Percentiles rank a stretch among this genome's conserved stretches.
These are phyloP conservation scores for Quercus mongolica DNA, from an alignment of 306 rosid species.

Conservation along the genomic window DNA sequence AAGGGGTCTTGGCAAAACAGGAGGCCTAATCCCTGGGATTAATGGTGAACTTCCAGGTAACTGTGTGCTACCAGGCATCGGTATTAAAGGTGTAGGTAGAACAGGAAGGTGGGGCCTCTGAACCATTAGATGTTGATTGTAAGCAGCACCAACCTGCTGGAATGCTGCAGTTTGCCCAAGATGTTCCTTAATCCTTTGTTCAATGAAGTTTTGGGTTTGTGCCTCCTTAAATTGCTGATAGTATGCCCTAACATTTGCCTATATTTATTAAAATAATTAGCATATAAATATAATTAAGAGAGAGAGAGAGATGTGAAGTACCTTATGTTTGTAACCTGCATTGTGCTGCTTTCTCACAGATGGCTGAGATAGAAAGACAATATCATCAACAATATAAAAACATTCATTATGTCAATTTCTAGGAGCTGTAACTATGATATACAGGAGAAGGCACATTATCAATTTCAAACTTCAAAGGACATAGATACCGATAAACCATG, in stretches of 20 bases:
- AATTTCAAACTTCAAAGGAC: no score
- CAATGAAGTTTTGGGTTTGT: slow-evolving; percentile 53
- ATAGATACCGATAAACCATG: no score
- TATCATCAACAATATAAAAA: slow-evolving; percentile 5
- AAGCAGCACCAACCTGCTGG: slow-evolving; percentile 90
- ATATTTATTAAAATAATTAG: no score
- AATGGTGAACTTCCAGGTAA: slow-evolving; percentile 51
- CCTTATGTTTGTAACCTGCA: slow-evolving; percentile 64
- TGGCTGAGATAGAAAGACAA: slow-evolving; percentile 53
- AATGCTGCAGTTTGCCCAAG: slow-evolving; percentile 90
- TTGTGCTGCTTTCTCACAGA: slow-evolving; percentile 98
- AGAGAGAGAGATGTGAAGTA: neutral
- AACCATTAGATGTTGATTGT: slow-evolving; percentile 66
- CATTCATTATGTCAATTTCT: neutral
- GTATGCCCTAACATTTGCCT: no score
- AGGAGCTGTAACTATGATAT: neutral
- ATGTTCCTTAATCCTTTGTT: slow-evolving; percentile 94
- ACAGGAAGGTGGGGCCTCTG: slow-evolving; percentile 80
- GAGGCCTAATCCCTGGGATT: slow-evolving; percentile 77
- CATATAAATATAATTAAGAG: no score
- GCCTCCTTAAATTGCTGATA: no score
- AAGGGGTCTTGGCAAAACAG: slow-evolving; percentile 76
- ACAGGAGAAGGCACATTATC: no score
- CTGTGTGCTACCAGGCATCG: neutral
- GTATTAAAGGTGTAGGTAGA: slow-evolving; percentile 67